A percentile compares a stretch with the other conserved stretches of the same genome.
phyloP scores from a whole-genome alignment of 768 basidiomycete species.

The Tubosaeta sp. region DNA sequence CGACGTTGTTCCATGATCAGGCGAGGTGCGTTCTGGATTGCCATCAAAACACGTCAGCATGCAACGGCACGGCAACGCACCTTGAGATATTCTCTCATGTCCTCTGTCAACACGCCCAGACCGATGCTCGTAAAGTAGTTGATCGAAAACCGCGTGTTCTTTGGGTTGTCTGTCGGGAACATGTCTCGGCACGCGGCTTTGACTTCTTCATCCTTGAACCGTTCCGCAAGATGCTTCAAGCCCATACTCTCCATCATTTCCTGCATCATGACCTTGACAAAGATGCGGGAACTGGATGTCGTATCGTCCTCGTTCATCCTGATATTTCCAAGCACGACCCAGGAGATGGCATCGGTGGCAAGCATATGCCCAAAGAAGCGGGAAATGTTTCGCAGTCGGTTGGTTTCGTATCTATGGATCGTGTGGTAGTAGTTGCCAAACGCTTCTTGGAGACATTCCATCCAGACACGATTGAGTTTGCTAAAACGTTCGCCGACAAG shows the following conservation, averaged over 20 bases:
- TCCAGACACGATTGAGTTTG: conserved; percentile 95
- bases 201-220: conserved; percentile 87
- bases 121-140: conserved; percentile 98
- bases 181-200: conserved; percentile 68
- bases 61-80: conserved; percentile 38
- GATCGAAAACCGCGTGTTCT: conserved; percentile 94
- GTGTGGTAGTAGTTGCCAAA: conserved; percentile 91
- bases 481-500: conserved; percentile 94
- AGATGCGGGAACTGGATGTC: conserved; percentile 93
- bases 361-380: conserved; percentile 94
- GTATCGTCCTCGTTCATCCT: conserved; percentile 98
- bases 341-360: conserved; percentile 82
- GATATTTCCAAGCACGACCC: conserved; percentile 79
- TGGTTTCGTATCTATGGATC: conserved; percentile 98
- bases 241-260: conserved; percentile 97
- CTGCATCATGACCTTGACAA: conserved; percentile 93
- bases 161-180: conserved; percentile 96
- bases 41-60: conserved; percentile 2
- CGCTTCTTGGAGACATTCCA: conserved; percentile 80
- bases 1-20: conserved; percentile 93
- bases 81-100: conserved; percentile 95
- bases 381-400: conserved; percentile 94
- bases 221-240: conserved; percentile 75
- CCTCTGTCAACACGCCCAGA: conserved; percentile 85
- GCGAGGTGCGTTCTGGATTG: conserved; percentile 75